Conservation (phyloP, 2,329 filamentous ascomycete species). For the Pyricularia pennisetigena region DNA sequence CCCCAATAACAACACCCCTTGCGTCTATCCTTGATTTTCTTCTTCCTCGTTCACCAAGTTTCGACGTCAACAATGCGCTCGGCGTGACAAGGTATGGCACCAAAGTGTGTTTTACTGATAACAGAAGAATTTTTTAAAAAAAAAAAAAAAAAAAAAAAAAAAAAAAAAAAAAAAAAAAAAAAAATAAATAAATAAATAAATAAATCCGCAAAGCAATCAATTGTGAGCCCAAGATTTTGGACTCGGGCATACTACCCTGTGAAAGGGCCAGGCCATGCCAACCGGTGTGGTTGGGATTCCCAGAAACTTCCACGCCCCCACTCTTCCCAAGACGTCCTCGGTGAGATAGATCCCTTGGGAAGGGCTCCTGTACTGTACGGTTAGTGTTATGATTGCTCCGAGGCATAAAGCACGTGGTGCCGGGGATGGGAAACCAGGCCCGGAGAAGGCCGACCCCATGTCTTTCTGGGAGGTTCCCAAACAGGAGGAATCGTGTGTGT, state of each 20-base stretch:
- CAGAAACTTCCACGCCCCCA: neutral
- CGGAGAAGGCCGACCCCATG: neutral
- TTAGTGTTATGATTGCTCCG: neutral
- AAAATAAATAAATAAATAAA: neutral
- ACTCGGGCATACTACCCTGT: neutral
- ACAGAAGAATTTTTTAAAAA: neutral
- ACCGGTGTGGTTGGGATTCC: neutral
- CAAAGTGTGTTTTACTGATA: neutral
- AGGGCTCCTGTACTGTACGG: too few relatives aligned
- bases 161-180: too few relatives aligned
- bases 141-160: too few relatives aligned
- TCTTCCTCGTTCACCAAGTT: neutral
- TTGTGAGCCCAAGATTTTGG: neutral
- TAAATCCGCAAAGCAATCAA: neutral
- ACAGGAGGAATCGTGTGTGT: neutral
- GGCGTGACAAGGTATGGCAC: too few relatives aligned
- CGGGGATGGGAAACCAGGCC: neutral
- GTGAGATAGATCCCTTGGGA: neutral
- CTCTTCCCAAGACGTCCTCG: neutral
- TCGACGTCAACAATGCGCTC: too few relatives aligned
- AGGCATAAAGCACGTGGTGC: neutral
- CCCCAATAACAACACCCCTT: too few relatives aligned
- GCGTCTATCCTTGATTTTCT: neutral
- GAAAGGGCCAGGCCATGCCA: neutral
- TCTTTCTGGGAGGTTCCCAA: neutral